Base-by-base conservation (phyloP, 805 yeast species). In the Suhomyces pyralidae region DNA sequence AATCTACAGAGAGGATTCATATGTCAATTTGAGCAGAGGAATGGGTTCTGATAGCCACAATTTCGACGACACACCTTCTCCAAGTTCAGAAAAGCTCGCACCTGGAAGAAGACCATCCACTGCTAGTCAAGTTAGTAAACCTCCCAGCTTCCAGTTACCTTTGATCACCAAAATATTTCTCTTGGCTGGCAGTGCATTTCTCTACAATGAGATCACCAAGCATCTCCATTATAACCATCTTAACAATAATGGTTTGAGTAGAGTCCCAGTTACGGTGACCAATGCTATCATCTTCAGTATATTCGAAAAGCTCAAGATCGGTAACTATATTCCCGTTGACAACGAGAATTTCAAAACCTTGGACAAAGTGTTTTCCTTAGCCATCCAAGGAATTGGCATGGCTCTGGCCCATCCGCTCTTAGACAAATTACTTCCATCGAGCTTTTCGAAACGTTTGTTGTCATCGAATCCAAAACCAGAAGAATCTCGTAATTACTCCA, bases 331-430 rank as follows among this genome's bases (percentile, higher is more conserved):
- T 7, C 20, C 22, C 2, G 14, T 51, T 17, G 46, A 49, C 19
- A 32, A 38, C 40, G 40, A 48, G 7, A 45, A 34, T 8, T 34
- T 50, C 15, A 43, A 45, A 19, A 26, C 44, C 3, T 48, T 57
- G 10, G 69, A 67, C 54, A 42, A 42, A 7, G 48, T 60, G 3
- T 50, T 69, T 30, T 66, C 68, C n/a, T 61, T 70, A 48, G 49
- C 81, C 3, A 46, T 82, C 8, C 82, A 82, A 57, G 90, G 90
- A 2, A 60, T 83, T 14, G 53, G 80, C n/a, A 76, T 85, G 68
- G 85, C 88, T n/a, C 63, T 75, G 7, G 61, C 79, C 12, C 76
- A 80, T 40, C 88, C 89, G 4, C 45, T 70, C 7, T 61, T 75
- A 65, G 79, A 74, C 55, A 53, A 51, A 9, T 20, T 64, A 15